Evolutionary conservation across 1,284 basidiomycete species (phyloP), one percentile per base, ranked within the genome.

Genomic region (Malassezia sp.): DNA sequence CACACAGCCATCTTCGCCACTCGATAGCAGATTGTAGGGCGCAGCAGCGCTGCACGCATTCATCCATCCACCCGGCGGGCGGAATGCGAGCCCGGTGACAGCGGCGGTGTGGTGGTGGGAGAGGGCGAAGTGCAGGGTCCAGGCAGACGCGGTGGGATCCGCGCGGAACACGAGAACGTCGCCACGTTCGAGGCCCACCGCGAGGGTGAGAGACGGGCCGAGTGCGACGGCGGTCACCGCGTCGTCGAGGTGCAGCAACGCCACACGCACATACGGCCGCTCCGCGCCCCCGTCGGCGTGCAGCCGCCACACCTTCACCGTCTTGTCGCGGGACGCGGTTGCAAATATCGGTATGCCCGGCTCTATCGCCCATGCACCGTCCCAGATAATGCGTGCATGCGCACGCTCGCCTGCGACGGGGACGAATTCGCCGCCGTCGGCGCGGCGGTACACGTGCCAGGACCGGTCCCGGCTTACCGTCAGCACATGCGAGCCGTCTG

Each of bases 271-370:
- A 27, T 54, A 53, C 9, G 54, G 59, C 35, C 49, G 53, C n/a
- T 45, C 41, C 8, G 38, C 32, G 8, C 20, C 42, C 9, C 3
- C 27, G 12, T 39, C 12, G 31, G 43, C 21, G 8, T 42, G 15
- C 6, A 61, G 34, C 26, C 46, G 44, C 48, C 57, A 61, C 11
- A 63, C 42, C 45, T 56, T 64, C 42, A 86, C 88, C n/a, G 83
- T 87, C 74, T 91, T 96, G 71, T 97, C 91, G 35, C 93, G 78
- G 5, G 89, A 90, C 1, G 87, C 90, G 1, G 93, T 97, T 2
- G 80, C 88, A 67, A 97, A 99, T 5, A 81, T 60, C 49, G 80
- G 53, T 4, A 36, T 40, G 1, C 81, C 75, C n/a, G n/a, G n/a
- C n/a, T n/a, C n/a, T n/a, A n/a, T n/a, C n/a, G n/a, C n/a, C 86